These are phyloP conservation scores for Wickerhamomyces chambardii DNA, from an alignment of 805 yeast genomes.

Conservation along the genomic window DNA sequence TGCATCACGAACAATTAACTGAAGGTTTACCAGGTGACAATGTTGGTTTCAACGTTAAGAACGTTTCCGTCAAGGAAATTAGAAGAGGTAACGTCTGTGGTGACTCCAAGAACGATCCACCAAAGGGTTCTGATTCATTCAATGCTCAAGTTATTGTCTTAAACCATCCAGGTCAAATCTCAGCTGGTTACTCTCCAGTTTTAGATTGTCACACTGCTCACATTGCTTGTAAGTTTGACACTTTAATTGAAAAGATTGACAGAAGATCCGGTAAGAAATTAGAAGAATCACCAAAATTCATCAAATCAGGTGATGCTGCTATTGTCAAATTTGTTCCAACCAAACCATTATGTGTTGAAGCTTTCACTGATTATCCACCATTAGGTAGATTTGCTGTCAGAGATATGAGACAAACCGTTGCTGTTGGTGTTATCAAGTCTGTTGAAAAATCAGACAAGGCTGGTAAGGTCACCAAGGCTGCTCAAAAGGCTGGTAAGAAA, in stretches of 20 bases:
- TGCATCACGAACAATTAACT: slow-evolving; percentile 84
- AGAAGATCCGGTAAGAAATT: slow-evolving; percentile 91
- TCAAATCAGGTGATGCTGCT: slow-evolving; percentile 96
- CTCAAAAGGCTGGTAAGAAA: slow-evolving; percentile 29
- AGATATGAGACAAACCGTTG: slow-evolving; percentile 99
- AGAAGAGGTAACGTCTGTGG: slow-evolving; percentile 93
- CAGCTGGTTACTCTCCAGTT: slow-evolving; percentile 90
- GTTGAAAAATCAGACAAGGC: slow-evolving; percentile 82
- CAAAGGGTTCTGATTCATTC: slow-evolving; percentile 74
- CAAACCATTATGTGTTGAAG: slow-evolving; percentile 95
- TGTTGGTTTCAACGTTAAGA: slow-evolving; percentile 92
- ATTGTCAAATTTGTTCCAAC: slow-evolving; percentile 83
- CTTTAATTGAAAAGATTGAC: slow-evolving; percentile 80
- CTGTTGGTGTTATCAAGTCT: slow-evolving; percentile 98
- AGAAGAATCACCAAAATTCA: slow-evolving; percentile 87
- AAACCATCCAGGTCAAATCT: slow-evolving; percentile 93
- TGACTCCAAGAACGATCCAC: slow-evolving; percentile 93
- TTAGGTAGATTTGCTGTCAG: slow-evolving; percentile 98
- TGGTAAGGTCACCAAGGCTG: slow-evolving; percentile 97
- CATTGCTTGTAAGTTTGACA: slow-evolving; percentile 85
- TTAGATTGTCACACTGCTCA: slow-evolving; percentile 92
- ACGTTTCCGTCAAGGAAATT: slow-evolving; percentile 86
- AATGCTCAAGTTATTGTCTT: slow-evolving; percentile 83
- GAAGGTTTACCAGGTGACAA: slow-evolving; percentile 92
- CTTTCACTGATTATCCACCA: slow-evolving; percentile 95